Evolutionary conservation across 768 basidiomycete species (phyloP), one percentile per base, ranked within the genome.

Genomic region (Gloeostereum incarnatum): DNA sequence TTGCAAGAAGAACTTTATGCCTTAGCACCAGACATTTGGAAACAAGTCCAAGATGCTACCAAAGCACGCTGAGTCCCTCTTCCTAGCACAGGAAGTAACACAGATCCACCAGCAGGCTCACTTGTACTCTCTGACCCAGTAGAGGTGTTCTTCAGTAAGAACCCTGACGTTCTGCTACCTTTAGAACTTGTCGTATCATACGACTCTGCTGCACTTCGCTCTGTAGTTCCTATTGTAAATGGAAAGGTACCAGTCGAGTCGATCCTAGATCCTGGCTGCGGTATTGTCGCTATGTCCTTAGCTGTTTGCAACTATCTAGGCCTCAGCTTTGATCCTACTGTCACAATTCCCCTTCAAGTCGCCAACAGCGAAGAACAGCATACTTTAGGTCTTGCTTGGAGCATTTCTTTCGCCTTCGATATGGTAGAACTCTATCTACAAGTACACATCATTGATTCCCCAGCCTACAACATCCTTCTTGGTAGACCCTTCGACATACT

Each of bases 401-500:
- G 58, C 30, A 45, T 59, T 3, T 44, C 49, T 2, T 50, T 53
- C 26, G 20, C 21, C 0, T 36, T 59, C 14, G 54, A 50, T 6
- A 29, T 41, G 8, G 39, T 58, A 25, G 50, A 43, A 7, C 34
- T 4, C 6, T 59, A 2, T 18, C 25, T 56, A 22, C 58, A 58
- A 40, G 46, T 52, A 0, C 56, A 59, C 34, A 38, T 59, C 5
- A 42, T 59, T 6, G 31, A 39, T 0, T 30, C 35, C 3, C 47
- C 56, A 1, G 47, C 56, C 0, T 59, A 56, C 34, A 45, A 57
- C 14, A 38, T 55, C 14, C 36, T 59, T 13, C 27, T 59, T 0
- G 53, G 58, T 10, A 21, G 48, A 6, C 38, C 56, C 0, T 58
- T 58, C 40, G 45, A 53, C 18, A 32, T 48, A 3, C 27, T 54